These are phyloP conservation scores for Cryphonectria naterciae DNA, from an alignment of 2,329 filamentous ascomycete genomes.

Conservation along the genomic window DNA sequence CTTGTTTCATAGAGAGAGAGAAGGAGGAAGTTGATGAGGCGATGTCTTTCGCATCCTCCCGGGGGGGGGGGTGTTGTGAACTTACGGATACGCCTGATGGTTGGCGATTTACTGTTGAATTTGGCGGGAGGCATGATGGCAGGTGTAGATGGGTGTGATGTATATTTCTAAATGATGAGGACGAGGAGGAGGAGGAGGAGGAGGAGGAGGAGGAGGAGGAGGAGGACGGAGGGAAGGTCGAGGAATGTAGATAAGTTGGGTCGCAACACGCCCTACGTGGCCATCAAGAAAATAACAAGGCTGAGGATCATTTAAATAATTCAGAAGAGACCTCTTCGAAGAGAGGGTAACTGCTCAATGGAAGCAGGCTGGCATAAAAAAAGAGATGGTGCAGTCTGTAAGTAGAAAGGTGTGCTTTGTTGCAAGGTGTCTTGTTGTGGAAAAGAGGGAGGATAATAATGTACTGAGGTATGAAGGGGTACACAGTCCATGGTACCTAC, in stretches of 20 bases:
- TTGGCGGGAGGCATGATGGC: conserved; percentile 48
- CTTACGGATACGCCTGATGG: conserved; percentile 81
- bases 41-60: not conserved
- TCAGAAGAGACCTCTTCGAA: not conserved
- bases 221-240: not conserved
- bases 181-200: not conserved
- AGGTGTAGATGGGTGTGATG: not conserved
- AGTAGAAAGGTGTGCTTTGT: conserved; percentile 2
- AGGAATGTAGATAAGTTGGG: not conserved
- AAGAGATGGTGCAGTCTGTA: not conserved
- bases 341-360: not conserved
- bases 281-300: not conserved
- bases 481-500: not conserved
- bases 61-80: not conserved
- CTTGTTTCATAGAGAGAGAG: not conserved
- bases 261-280: not conserved
- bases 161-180: not conserved
- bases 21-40: not conserved
- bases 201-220: not conserved
- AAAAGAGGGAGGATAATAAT: not conserved
- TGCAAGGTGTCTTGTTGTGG: conserved; percentile 30
- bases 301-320: not conserved
- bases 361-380: not conserved
- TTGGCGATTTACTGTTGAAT: conserved; percentile 78
- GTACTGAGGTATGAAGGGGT: not conserved